A percentile compares a stretch with the other conserved stretches of the same genome.
Conservation (phyloP, 2,329 filamentous ascomycete genomes). For the Xylaria sp. region DNA sequence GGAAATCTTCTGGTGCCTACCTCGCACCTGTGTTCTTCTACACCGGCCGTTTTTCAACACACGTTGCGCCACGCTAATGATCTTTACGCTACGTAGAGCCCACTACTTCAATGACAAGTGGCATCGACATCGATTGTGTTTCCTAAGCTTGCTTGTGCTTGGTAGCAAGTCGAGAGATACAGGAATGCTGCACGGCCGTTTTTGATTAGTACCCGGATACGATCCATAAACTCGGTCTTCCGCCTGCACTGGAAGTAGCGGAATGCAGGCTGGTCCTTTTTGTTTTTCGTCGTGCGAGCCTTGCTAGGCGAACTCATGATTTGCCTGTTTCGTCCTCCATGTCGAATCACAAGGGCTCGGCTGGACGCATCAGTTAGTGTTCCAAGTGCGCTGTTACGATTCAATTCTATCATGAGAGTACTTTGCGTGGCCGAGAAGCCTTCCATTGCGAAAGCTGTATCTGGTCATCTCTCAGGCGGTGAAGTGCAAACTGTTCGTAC, state of each 20-base stretch:
- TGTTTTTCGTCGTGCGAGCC: slow-evolving; percentile 1
- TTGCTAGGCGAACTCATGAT: slow-evolving; percentile 29
- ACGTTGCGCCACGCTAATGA: neutral
- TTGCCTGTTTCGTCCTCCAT: slow-evolving; percentile 28
- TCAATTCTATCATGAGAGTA: slow-evolving; percentile 59
- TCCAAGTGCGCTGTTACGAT: slow-evolving; percentile 28
- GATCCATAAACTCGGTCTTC: slow-evolving; percentile 1
- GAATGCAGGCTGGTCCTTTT: neutral
- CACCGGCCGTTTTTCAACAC: neutral
- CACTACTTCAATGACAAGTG: neutral
- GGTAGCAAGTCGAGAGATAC: neutral
- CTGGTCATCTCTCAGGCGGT: slow-evolving; percentile 86
- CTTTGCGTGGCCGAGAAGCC: slow-evolving; percentile 88
- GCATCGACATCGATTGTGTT: slow-evolving; percentile 2
- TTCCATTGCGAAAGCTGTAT: slow-evolving; percentile 94
- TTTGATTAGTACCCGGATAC: neutral
- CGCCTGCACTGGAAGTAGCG: neutral
- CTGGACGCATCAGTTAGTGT: slow-evolving; percentile 33
- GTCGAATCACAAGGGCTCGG: slow-evolving; percentile 26
- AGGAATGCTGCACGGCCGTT: slow-evolving; percentile 1
- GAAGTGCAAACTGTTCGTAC: slow-evolving; percentile 72
- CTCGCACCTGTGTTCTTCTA: neutral
- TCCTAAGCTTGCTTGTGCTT: neutral
- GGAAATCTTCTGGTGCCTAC: slow-evolving; percentile 5
- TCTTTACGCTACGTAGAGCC: slow-evolving; percentile 3